Conservation (phyloP, 176 grass and related monocot species). For the Phyllostachys edulis region DNA sequence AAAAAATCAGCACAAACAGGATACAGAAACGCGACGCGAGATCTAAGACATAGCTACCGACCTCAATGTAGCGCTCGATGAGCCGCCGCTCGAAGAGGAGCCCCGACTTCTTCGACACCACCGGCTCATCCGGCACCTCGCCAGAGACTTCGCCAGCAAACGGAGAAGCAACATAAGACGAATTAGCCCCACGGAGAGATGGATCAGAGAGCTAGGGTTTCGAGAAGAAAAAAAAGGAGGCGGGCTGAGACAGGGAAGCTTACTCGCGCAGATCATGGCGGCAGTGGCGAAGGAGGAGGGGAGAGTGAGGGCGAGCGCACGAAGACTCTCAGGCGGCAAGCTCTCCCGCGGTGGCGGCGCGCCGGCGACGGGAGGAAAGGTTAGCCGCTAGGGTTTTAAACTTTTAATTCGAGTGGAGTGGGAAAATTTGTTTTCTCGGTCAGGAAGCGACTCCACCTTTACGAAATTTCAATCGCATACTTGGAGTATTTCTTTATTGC, state of each 20-base stretch:
- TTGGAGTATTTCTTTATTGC: neutral
- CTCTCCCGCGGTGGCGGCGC: conserved; percentile 12
- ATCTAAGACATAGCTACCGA: conserved; percentile 40
- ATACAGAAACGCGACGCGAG: neutral
- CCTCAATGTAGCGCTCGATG: conserved; percentile 83
- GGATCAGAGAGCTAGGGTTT: conserved; percentile 43
- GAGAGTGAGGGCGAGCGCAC: neutral
- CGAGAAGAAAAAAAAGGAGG: neutral
- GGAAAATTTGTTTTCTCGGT: conserved; percentile 28
- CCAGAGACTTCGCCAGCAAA: conserved; percentile 64
- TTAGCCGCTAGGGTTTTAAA: conserved; percentile 41
- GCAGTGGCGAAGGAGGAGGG: neutral
- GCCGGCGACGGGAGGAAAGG: conserved; percentile 14
- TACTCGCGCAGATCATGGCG: conserved; percentile 96
- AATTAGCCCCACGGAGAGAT: conserved; percentile 23
- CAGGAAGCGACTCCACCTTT: neutral
- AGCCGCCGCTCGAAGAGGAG: conserved; percentile 87
- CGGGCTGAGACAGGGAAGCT: neutral
- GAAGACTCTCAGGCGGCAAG: neutral
- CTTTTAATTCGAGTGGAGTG: conserved; percentile 41
- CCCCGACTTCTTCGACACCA: conserved; percentile 94
- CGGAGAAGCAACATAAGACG: conserved; percentile 2
- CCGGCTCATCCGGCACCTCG: conserved; percentile 94
- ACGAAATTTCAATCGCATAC: conserved; percentile 4
- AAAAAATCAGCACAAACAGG: neutral